Conservation (phyloP, 1,284 basidiomycete genomes). For the Cryptococcus maquisensis region DNA sequence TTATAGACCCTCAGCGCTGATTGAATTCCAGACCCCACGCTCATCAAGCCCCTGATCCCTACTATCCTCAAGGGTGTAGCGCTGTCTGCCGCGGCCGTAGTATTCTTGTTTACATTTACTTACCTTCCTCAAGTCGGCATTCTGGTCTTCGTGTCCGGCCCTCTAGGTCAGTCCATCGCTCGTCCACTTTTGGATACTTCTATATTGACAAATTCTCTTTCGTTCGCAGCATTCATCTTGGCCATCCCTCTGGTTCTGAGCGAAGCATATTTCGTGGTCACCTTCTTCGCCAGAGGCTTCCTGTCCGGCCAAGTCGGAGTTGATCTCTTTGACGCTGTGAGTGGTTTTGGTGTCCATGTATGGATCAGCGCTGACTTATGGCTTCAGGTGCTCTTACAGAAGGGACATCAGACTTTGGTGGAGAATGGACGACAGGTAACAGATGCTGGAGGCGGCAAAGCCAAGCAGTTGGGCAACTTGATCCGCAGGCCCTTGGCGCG, state of each 20-base stretch:
- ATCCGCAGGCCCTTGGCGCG: conserved; percentile 44
- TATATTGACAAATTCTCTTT: neutral
- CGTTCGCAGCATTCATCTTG: conserved; percentile 43
- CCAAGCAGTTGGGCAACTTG: conserved; percentile 43
- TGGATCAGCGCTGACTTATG: neutral
- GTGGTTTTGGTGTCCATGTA: neutral
- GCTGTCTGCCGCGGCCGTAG: conserved; percentile 49
- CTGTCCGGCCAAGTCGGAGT: conserved; percentile 53
- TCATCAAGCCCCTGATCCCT: conserved; percentile 47
- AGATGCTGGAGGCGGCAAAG: conserved; percentile 19
- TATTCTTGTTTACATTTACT: conserved; percentile 58
- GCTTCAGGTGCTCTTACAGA: conserved; percentile 44
- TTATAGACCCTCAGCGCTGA: neutral
- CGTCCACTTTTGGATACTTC: neutral
- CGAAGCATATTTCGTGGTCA: conserved; percentile 51
- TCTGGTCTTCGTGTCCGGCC: conserved; percentile 61
- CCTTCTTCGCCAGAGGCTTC: conserved; percentile 53
- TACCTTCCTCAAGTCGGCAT: conserved; percentile 66
- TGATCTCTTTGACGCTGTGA: conserved; percentile 51
- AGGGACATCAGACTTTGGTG: conserved; percentile 47
- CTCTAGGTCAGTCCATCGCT: conserved; percentile 48
- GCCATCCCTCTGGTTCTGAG: conserved; percentile 51
- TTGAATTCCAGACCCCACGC: conserved; percentile 41
- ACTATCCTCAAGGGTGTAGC: conserved; percentile 40
- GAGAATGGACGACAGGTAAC: conserved; percentile 44